These are phyloP conservation scores for Lobosporangium transversale DNA, from an alignment of 192 early-diverging fungal genomes.

Conservation along the genomic window DNA sequence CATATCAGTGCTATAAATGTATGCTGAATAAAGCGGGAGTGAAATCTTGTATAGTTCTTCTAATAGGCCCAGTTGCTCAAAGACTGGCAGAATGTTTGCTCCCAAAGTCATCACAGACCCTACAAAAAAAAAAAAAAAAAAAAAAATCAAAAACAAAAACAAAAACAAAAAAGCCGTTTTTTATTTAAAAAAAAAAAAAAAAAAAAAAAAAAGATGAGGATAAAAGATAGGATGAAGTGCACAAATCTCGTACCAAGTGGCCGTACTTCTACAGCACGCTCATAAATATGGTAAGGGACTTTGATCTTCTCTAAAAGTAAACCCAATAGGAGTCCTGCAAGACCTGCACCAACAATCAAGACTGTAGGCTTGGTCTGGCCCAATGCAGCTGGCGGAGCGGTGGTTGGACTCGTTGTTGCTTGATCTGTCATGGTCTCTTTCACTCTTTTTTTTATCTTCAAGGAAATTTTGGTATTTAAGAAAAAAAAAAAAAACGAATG, in stretches of 20 bases:
- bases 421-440: too few relatives aligned
- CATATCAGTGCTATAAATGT: neutral
- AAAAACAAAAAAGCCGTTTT: too few relatives aligned
- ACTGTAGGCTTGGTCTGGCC: too few relatives aligned
- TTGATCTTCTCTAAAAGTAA: neutral
- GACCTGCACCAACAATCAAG: conserved; percentile 5
- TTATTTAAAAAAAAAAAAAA: too few relatives aligned
- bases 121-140: neutral
- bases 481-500: too few relatives aligned
- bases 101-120: conserved; percentile 4
- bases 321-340: neutral
- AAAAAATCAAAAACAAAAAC: too few relatives aligned
- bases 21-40: neutral
- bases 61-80: conserved; percentile 10
- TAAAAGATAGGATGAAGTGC: too few relatives aligned
- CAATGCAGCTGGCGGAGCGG: too few relatives aligned
- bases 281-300: conserved; percentile 2
- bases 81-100: neutral
- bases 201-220: too few relatives aligned
- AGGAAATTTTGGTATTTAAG: too few relatives aligned
- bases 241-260: conserved; percentile 7
- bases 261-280: neutral
- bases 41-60: neutral
- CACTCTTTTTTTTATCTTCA: too few relatives aligned
- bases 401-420: too few relatives aligned